Conservation (phyloP, 306 rosid genomes). For the Comarum palustre region DNA sequence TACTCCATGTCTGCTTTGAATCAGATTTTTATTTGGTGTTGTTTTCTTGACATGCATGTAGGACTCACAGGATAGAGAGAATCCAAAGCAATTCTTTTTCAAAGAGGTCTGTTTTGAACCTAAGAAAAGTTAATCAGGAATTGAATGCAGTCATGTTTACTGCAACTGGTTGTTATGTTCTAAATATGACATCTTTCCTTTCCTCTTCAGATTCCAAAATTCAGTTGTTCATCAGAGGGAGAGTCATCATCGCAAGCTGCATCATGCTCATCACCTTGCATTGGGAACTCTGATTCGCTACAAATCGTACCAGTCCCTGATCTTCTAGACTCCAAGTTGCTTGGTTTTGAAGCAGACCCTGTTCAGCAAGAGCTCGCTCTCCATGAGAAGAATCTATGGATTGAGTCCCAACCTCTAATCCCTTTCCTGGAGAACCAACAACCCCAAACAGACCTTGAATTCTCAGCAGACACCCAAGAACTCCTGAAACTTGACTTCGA, state of each 20-base stretch:
- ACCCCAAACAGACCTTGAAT: slow-evolving; percentile 36
- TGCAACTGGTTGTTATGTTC: neutral
- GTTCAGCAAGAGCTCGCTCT: slow-evolving; percentile 36
- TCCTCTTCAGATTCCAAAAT: slow-evolving; percentile 45
- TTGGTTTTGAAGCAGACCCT: slow-evolving; percentile 23
- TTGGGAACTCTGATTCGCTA: slow-evolving; percentile 33
- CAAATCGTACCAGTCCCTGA: slow-evolving; percentile 61
- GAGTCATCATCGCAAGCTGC: slow-evolving; percentile 47
- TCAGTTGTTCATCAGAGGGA: slow-evolving; percentile 59
- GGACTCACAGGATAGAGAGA: neutral
- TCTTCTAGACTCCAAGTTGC: slow-evolving; percentile 37
- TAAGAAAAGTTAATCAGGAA: neutral
- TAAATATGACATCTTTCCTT: neutral
- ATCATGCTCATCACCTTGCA: slow-evolving; percentile 33
- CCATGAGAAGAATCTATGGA: slow-evolving; percentile 31
- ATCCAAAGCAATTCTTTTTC: neutral
- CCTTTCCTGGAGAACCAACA: slow-evolving; percentile 39
- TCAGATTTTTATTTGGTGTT: neutral
- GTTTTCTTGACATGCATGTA: neutral
- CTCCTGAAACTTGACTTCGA: slow-evolving; percentile 40
- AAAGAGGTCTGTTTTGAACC: neutral
- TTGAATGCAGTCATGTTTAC: neutral
- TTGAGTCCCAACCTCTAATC: slow-evolving; percentile 26
- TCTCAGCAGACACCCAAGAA: slow-evolving; percentile 47
- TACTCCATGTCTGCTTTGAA: neutral